A percentile compares a stretch with the other conserved stretches of the same genome.
Conservation (phyloP, 2,329 filamentous ascomycete species). For the Trichoderma endophyticum region DNA sequence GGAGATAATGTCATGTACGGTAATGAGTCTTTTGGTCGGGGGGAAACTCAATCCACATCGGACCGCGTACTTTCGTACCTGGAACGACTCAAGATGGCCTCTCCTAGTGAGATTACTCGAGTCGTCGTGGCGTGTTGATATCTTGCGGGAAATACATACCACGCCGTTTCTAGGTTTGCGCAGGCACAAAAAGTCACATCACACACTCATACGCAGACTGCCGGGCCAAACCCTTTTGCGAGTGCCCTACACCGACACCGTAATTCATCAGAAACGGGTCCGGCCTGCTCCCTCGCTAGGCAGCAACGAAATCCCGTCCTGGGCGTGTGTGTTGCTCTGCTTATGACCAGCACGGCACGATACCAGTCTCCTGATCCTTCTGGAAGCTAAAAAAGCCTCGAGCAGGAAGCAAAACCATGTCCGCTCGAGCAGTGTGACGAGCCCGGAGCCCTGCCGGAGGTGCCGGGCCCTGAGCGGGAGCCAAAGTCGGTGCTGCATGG, state of each 20-base stretch:
- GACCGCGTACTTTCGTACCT: not conserved
- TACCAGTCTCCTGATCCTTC: not conserved
- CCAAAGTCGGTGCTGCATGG: constrained; percentile 6
- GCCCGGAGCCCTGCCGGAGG: constrained; percentile 7
- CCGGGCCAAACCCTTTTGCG: not conserved
- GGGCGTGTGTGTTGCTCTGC: constrained; percentile 3
- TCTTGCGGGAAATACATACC: not conserved
- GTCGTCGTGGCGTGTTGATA: not conserved
- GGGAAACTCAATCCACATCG: not conserved
- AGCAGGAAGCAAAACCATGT: not conserved
- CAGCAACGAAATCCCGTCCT: not conserved
- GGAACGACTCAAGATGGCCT: not conserved
- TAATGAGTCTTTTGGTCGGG: not conserved
- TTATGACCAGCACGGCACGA: not conserved
- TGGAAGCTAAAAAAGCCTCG: not conserved
- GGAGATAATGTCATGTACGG: not conserved
- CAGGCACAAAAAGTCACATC: not conserved
- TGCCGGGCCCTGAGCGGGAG: constrained; percentile 13
- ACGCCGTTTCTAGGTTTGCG: not conserved
- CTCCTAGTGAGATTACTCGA: not conserved
- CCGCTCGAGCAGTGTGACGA: not conserved
- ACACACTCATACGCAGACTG: not conserved
- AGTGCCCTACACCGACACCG: not conserved
- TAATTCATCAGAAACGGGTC: not conserved
- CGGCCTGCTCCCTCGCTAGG: not conserved